Base-by-base conservation (phyloP, 2,329 filamentous ascomycete genomes). In the Trichoderma lentiforme region DNA sequence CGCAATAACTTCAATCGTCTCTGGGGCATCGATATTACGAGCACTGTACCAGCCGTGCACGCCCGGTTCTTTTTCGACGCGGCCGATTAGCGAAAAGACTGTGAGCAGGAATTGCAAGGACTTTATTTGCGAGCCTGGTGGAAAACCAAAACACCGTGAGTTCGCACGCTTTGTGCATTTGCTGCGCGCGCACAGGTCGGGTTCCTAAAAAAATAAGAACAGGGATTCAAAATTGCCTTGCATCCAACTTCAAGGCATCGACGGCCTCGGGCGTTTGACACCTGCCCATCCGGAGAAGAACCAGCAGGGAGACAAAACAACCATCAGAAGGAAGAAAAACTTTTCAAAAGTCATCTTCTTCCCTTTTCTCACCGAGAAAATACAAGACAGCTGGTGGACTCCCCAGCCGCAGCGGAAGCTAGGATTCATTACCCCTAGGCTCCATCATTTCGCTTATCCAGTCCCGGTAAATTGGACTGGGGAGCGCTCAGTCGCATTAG, bases 361-460 rank as follows among this genome's bases (percentile, higher is more conserved):
- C n/a, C 26, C 57, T 51, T 69, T n/a, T 21, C 39, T 72, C 66
- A 70, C 71, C 71, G 71, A 63, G 53, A 34, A 58, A 57, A 43
- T 34, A 60, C 64, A 68, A 68, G 66, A 57, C 66, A 68, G n/a
- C 28, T n/a, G 39, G 64, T 43, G 57, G 57, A 57, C 43, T 53
- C 70, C 34, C 34, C 56, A 28, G 70, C 63, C 56, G 30, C 70
- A 32, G 57, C 70, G 65, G 66, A 72, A 65, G 61, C 66, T 71
- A 70, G 76, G 74, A 78, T 74, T 74, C 73, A 71, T 21, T 71
- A 74, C 74, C 68, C 75, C 74, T 64, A 72, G 71, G 76, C 74
- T 74, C 74, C 75, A 72, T 81, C 80, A 81, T 81, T 77, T 81
- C 80, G 80, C 80, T 81, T 77, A 76, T 74, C 74, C 74, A 73